These are phyloP conservation scores for Amphicarpaea edgeworthii DNA, from an alignment of 306 rosid genomes.

Conservation along the genomic window DNA sequence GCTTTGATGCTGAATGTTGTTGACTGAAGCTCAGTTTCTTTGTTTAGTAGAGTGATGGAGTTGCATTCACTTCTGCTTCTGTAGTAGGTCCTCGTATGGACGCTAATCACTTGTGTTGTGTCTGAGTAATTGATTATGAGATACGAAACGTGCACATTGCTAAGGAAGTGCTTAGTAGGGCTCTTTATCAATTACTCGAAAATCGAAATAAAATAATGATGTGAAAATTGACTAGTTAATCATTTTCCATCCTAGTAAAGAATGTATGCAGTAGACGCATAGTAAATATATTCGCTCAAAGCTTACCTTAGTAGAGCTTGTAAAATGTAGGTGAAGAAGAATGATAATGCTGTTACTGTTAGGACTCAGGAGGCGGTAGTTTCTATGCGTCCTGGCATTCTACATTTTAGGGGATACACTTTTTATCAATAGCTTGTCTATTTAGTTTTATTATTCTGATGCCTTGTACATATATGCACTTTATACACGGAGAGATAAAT, in stretches of 20 bases:
- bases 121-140: conserved; percentile 7
- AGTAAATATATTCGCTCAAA: neutral
- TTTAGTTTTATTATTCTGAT: conserved; percentile 9
- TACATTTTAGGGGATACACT: neutral
- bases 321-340: conserved; percentile 22
- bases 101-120: neutral
- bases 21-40: neutral
- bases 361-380: neutral
- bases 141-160: neutral
- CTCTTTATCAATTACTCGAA: neutral
- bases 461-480: neutral
- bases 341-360: neutral
- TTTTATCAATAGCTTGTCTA: conserved; percentile 8
- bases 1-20: conserved; percentile 12
- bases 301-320: neutral
- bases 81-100: neutral
- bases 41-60: conserved; percentile 34
- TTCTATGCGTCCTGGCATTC: neutral
- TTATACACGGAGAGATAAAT: neutral
- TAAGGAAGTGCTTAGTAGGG: neutral
- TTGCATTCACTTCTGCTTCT: conserved; percentile 30
- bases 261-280: neutral
- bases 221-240: neutral
- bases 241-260: neutral
- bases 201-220: conserved; percentile 3